Evolutionary conservation across 495 filamentous ascomycete genomes (phyloP).

Genomic region (Poronia punctata): DNA sequence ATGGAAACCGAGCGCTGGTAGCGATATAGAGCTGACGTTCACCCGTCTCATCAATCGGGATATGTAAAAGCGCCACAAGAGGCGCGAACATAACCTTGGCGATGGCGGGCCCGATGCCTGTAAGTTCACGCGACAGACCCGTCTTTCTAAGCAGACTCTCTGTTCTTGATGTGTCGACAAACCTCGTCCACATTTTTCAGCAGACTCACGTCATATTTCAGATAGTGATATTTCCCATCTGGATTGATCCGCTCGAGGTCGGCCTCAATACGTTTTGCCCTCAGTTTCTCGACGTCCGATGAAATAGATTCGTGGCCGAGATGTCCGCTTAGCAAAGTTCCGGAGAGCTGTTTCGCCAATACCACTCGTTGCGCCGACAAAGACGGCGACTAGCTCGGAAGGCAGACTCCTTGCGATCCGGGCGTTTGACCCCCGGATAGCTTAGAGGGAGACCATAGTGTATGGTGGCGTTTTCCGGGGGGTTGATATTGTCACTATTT

Average conservation of each 20-base stretch:
- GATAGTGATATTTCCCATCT: slow-evolving; percentile 43
- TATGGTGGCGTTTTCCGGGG: too few relatives aligned
- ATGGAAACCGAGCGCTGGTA: slow-evolving; percentile 39
- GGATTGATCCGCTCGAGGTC: slow-evolving; percentile 40
- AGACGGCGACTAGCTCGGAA: too few relatives aligned
- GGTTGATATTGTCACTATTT: too few relatives aligned
- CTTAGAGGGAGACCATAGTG: too few relatives aligned
- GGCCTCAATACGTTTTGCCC: too few relatives aligned
- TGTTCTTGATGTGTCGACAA: slow-evolving; percentile 43
- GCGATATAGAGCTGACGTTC: slow-evolving; percentile 44
- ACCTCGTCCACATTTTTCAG: slow-evolving; percentile 48
- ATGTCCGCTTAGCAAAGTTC: too few relatives aligned
- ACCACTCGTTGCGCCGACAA: too few relatives aligned
- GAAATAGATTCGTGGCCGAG: too few relatives aligned
- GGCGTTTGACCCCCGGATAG: too few relatives aligned
- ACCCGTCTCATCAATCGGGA: slow-evolving; percentile 32
- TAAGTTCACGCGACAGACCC: slow-evolving; percentile 10
- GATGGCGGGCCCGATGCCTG: slow-evolving; percentile 7
- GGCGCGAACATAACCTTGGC: slow-evolving; percentile 7
- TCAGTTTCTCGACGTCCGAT: too few relatives aligned
- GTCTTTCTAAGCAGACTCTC: slow-evolving; percentile 46
- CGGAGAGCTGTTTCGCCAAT: too few relatives aligned
- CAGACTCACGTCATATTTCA: slow-evolving; percentile 49
- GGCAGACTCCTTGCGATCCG: too few relatives aligned
- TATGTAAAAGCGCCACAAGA: slow-evolving; percentile 4